These are phyloP conservation scores for Ramaria rubella DNA, from an alignment of 768 basidiomycete species.

Conservation along the genomic window DNA sequence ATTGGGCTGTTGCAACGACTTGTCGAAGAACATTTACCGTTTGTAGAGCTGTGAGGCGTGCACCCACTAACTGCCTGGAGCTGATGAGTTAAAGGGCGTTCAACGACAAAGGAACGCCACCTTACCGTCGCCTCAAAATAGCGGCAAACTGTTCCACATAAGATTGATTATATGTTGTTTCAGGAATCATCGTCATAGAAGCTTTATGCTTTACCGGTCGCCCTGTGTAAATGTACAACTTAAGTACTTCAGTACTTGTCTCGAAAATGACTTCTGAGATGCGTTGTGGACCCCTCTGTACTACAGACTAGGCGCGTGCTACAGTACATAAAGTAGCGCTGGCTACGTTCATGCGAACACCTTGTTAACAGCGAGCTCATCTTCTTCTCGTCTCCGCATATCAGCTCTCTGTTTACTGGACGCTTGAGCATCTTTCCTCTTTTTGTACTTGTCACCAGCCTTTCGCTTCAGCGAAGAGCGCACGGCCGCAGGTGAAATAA, in stretches of 20 bases:
- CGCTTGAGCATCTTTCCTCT: constrained; percentile 71
- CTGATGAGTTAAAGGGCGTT: constrained; percentile 5
- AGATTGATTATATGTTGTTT: background rate
- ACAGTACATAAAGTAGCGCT: background rate
- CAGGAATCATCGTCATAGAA: background rate
- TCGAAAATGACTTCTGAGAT: background rate
- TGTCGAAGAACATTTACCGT: constrained; percentile 84
- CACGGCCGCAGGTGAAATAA: constrained; percentile 79
- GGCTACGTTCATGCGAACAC: constrained; percentile 65
- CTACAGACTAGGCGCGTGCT: too few relatives aligned
- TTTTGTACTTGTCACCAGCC: constrained; percentile 75
- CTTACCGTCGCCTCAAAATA: constrained; percentile 7
- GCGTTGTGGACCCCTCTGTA: constrained; percentile 2
- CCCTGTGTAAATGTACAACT: background rate
- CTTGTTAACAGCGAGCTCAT: constrained; percentile 76
- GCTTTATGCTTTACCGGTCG: background rate
- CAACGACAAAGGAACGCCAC: background rate
- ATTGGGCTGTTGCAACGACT: constrained; percentile 80
- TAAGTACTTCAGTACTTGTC: background rate
- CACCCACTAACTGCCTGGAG: constrained; percentile 83
- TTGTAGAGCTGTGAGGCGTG: constrained; percentile 81
- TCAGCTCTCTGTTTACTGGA: constrained; percentile 61
- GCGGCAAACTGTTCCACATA: constrained; percentile 10
- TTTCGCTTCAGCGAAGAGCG: constrained; percentile 63
- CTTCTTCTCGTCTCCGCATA: constrained; percentile 57